Base-by-base conservation (phyloP, 2,329 filamentous ascomycete species). In the Aureobasidium sp. region DNA sequence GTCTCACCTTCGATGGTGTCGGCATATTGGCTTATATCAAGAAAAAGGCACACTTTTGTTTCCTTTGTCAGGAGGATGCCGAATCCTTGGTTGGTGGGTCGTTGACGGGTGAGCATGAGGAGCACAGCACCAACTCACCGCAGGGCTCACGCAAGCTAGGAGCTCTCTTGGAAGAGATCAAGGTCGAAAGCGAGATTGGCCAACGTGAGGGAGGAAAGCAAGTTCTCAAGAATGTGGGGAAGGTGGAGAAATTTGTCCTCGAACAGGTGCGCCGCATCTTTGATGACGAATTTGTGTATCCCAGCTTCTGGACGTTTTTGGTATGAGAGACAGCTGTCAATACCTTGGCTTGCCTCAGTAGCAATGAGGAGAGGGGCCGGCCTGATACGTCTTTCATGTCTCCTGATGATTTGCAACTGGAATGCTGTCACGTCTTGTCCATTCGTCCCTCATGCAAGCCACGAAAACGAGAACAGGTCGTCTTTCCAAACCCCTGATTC, bases 271-370 rank as follows among this genome's bases (percentile, higher is more conserved):
- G 93, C 71, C 84, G 91, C 69, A 97, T 99, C 67, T 97, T 99
- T 69, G 94, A 99, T 75, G 94, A 97, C 71, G 94, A 99, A 73
- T 94, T 97, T 76, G 92, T 97, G 64, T 97, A 95, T 76, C 94
- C 94, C 46, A 96, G 92, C 74, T 97, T 95, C 74, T 97, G 93
- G 92, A 97, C 93, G 0, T 96, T 97, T 73, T 77, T 99, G 68
- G 87, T 97, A 46, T 96, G 74, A 75, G 25, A 40, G 47, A 25
- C 45, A 33, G 31, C 46, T 50, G 46, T 37, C 31, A n/a, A 19
- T 37, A 5, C 21, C 31, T 33, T 35, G 49, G 33, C 49, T 33
- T 27, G 33, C 7, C 33, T 37, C 17, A 19, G 23, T 15, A 50
- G 31, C 49, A 31, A 19, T 27, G 15, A 33, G 8, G 25, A 21